A percentile compares a stretch with the other conserved stretches of the same genome.
These are phyloP conservation scores for Lithocarpus polystachyus DNA, from an alignment of 306 rosid species.

Conservation along the genomic window DNA sequence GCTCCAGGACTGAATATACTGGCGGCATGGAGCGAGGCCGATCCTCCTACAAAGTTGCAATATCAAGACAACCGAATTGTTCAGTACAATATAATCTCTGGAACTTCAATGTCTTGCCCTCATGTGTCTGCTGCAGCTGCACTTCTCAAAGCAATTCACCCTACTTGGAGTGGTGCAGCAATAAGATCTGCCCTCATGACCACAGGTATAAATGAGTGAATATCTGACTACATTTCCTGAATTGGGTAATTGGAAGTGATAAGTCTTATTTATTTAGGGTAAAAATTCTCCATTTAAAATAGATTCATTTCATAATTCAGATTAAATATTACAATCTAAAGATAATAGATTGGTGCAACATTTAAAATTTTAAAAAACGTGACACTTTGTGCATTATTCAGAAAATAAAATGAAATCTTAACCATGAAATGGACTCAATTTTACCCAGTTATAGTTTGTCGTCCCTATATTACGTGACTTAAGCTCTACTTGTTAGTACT, in stretches of 20 bases:
- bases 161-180: constrained; percentile 84
- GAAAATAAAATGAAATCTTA: too few relatives aligned
- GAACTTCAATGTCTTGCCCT: constrained; percentile 98
- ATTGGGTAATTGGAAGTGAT: too few relatives aligned
- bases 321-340: too few relatives aligned
- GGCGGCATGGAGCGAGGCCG: constrained; percentile 83
- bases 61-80: constrained; percentile 55
- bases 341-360: too few relatives aligned
- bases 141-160: constrained; percentile 81
- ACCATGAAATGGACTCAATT: too few relatives aligned
- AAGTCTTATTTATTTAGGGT: too few relatives aligned
- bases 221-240: too few relatives aligned
- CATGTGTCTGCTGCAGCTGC: constrained; percentile 74
- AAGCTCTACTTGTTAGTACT: neutral
- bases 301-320: too few relatives aligned
- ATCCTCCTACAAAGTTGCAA: constrained; percentile 66
- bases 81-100: constrained; percentile 66
- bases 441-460: too few relatives aligned
- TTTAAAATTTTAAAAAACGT: too few relatives aligned
- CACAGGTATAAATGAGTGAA: constrained; percentile 45
- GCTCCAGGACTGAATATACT: constrained; percentile 91
- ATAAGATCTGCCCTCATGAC: constrained; percentile 89
- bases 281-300: too few relatives aligned
- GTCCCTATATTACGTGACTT: neutral
- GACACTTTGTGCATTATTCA: too few relatives aligned